A percentile compares a stretch with the other conserved stretches of the same genome.
These are phyloP conservation scores for Triadica sebifera DNA, from an alignment of 345 rosid genomes.

Conservation along the genomic window DNA sequence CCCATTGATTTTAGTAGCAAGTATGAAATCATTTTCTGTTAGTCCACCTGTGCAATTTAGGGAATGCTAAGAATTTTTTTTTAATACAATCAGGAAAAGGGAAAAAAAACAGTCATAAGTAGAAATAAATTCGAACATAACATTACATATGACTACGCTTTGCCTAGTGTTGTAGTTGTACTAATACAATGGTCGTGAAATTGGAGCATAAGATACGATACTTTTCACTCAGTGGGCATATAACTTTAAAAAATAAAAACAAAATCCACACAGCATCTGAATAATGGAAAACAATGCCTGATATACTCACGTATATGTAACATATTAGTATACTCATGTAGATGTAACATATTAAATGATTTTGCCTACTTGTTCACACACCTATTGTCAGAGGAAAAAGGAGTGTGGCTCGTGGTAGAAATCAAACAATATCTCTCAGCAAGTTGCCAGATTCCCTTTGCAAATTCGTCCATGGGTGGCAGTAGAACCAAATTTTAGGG, in stretches of 20 bases:
- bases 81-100: neutral
- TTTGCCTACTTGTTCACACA: neutral
- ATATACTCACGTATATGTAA: neutral
- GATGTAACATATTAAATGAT: neutral
- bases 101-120: neutral
- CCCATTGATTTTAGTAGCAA: conserved; percentile 75
- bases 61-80: neutral
- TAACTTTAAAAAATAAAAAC: no score
- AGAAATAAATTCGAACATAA: neutral
- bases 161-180: neutral
- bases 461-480: neutral
- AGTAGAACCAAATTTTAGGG: no score
- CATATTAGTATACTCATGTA: no score
- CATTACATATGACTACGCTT: neutral
- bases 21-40: conserved; percentile 82
- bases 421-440: neutral
- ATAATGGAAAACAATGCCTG: neutral
- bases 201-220: neutral
- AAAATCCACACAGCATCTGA: neutral
- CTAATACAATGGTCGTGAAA: neutral
- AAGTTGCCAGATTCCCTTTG: neutral
- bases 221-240: neutral
- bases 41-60: conserved; percentile 41
- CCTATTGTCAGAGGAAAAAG: neutral
- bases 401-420: neutral